These are phyloP conservation scores for Neopestalotiopsis clavispora DNA, from an alignment of 2,329 filamentous ascomycete genomes.

Conservation along the genomic window DNA sequence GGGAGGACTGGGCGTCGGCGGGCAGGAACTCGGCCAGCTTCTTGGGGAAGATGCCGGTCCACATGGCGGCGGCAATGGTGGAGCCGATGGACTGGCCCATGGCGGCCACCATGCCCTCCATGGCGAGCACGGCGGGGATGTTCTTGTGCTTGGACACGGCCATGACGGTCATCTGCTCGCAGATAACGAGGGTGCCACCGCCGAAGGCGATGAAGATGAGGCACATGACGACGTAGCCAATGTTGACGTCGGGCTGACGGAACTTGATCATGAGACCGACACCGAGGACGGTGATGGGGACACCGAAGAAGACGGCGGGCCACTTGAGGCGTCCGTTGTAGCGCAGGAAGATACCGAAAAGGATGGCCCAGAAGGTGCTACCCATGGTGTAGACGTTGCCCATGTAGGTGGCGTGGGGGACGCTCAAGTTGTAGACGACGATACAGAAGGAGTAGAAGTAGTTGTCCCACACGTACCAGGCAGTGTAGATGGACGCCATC, in stretches of 20 bases:
- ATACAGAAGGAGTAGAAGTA: conserved; percentile 49
- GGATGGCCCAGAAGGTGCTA: conserved; percentile 45
- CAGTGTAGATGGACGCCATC: conserved; percentile 36
- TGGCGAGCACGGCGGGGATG: conserved; percentile 57
- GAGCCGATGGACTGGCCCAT: conserved; percentile 60
- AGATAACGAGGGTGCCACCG: conserved; percentile 58
- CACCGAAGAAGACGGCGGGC: conserved; percentile 37
- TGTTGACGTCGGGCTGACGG: conserved; percentile 50
- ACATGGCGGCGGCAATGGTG: conserved; percentile 62
- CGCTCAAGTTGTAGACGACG: conserved; percentile 37
- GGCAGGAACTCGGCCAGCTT: conserved; percentile 53
- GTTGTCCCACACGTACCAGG: conserved; percentile 43
- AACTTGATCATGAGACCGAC: conserved; percentile 58
- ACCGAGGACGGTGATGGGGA: conserved; percentile 54
- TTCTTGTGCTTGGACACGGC: conserved; percentile 58
- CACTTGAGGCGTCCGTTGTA: conserved; percentile 54
- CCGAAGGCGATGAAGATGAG: conserved; percentile 58
- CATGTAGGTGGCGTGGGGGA: conserved; percentile 38
- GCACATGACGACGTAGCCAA: conserved; percentile 56
- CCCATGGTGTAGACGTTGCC: conserved; percentile 45
- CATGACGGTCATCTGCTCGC: conserved; percentile 60
- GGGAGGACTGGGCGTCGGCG: conserved; percentile 36
- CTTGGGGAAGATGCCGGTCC: conserved; percentile 56
- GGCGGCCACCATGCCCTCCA: conserved; percentile 58
- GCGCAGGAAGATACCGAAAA: conserved; percentile 51